phyloP scores from a whole-genome alignment of 73 alveolate species.

The Paramecium pentaurelia region DNA sequence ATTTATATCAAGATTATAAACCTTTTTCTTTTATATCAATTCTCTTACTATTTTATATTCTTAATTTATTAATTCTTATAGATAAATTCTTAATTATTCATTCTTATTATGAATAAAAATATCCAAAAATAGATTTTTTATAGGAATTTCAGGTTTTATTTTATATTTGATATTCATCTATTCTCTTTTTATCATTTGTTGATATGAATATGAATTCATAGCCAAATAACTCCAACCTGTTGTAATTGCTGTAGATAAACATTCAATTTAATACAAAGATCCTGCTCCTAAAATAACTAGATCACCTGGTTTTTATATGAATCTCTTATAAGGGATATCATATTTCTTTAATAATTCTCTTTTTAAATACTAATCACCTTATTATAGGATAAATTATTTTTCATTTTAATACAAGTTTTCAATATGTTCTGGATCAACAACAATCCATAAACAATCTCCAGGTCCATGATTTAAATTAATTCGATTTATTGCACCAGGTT shows the following conservation, averaged over 20 bases:
- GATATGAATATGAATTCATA: background rate
- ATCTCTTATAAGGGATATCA: background rate
- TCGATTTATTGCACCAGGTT: background rate
- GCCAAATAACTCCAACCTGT: background rate
- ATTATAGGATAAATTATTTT: background rate
- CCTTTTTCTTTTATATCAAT: background rate
- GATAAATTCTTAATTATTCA: background rate
- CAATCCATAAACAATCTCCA: background rate
- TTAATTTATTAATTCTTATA: background rate
- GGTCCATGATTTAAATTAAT: slow-evolving; percentile 4
- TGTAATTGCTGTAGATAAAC: background rate
- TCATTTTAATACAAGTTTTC: background rate
- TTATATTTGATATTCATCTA: background rate
- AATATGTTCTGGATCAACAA: background rate
- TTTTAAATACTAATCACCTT: background rate
- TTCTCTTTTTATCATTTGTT: background rate
- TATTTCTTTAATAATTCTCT: background rate
- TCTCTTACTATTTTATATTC: background rate
- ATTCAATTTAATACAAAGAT: background rate
- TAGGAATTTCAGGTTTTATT: background rate
- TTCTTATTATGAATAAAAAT: background rate
- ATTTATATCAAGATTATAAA: background rate
- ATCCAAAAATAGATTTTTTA: background rate
- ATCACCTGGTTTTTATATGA: background rate
- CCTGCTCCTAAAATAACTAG: background rate